Evolutionary conservation across 192 early-diverging fungal species (phyloP), one percentile per base, ranked within the genome.

Genomic region (Spizellomyces punctatus): DNA sequence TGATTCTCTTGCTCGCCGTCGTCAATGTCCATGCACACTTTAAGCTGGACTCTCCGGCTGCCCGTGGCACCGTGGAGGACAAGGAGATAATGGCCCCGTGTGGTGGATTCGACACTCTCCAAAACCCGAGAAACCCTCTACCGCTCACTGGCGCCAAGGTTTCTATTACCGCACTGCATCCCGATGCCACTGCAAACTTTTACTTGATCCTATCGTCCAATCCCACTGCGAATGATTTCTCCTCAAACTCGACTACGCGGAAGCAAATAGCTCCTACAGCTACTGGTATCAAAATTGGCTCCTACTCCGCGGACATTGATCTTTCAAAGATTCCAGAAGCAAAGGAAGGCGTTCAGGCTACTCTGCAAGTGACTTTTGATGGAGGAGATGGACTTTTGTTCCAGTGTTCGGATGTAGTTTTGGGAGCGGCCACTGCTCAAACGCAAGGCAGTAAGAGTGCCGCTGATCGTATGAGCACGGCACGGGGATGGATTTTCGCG

Each of bases 11-110:
- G 17, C 36, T 61, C 6, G 17, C 36, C 36, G 36, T 61, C 59
- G 42, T 41, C 36, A 61, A 41, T 61, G 59, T 61, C 59, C 36
- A 16, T 6, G 59, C 59, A 5, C 59, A 61, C 59, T 61, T 61
- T 42, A 14, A 61, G 10, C 36, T 61, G 22, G 42, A 16, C 36
- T 36, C 17, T 10, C 59, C 59, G 14, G 6, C 17, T 36, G 42
- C 21, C 36, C 59, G 59, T 41, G 59, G 59, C 16, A 36, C 16
- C n/a, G 59, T 6, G 17, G 59, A 61, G 14, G 59, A 41, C 42
- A 16, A 16, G 14, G 59, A 61, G 42, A 5, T 41, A 5, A 42
- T 41, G 5, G 17, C 59, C 14, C 59, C 59, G 16, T 61, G 59
- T 9, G 59, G 59, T 6, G 59, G 59, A 61, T 61, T 61, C 59